Evolutionary conservation across 2,329 filamentous ascomycete genomes (phyloP).

Genomic region (Hymenoscyphus linearis): DNA sequence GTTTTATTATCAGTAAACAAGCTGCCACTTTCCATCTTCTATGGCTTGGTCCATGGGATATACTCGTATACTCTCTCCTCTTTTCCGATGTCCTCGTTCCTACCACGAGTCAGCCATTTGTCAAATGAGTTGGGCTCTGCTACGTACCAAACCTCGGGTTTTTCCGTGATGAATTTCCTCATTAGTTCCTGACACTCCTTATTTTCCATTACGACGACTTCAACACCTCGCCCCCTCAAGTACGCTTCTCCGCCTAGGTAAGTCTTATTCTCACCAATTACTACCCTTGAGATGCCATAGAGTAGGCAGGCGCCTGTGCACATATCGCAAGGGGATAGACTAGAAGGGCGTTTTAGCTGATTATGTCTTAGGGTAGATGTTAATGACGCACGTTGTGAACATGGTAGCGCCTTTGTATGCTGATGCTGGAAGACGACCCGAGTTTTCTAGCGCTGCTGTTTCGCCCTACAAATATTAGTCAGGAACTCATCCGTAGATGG

Average conservation of each 20-base stretch:
- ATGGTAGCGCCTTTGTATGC: slow-evolving; percentile 70
- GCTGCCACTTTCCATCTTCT: neutral
- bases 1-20: neutral
- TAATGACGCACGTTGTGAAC: slow-evolving; percentile 58
- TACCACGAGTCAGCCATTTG: slow-evolving; percentile 24
- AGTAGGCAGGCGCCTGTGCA: slow-evolving; percentile 72
- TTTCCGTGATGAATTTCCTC: slow-evolving; percentile 66
- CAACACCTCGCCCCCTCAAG: slow-evolving; percentile 60
- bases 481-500: neutral
- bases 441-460: slow-evolving; percentile 69
- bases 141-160: slow-evolving; percentile 63
- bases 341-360: neutral
- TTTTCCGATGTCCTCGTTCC: slow-evolving; percentile 56
- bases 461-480: slow-evolving; percentile 51
- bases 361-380: neutral
- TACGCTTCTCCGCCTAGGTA: slow-evolving; percentile 71
- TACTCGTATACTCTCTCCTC: slow-evolving; percentile 38
- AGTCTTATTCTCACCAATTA: slow-evolving; percentile 72
- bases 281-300: slow-evolving; percentile 68
- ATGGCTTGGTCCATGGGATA: slow-evolving; percentile 33
- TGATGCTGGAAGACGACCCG: slow-evolving; percentile 63
- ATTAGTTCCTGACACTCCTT: slow-evolving; percentile 62
- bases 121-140: neutral
- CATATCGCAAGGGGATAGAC: slow-evolving; percentile 73
- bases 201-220: slow-evolving; percentile 66